Percentiles rank a stretch among this genome's conserved stretches.
Conservation (phyloP, 2,329 filamentous ascomycete species). For the Calonectria pseudoreteaudii region DNA sequence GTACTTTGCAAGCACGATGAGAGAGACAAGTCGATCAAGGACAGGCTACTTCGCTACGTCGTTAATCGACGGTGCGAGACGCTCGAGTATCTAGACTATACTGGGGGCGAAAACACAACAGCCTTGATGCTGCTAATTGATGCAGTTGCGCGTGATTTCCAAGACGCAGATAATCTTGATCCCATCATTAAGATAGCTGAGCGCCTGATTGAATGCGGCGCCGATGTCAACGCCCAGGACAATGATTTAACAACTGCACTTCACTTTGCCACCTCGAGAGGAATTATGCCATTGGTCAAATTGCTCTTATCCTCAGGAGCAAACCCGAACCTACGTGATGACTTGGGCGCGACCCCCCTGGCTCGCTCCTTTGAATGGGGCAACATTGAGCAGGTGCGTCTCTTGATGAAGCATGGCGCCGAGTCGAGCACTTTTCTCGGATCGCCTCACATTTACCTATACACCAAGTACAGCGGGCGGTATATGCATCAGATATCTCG, state of each 20-base stretch:
- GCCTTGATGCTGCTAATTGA: slow-evolving; percentile 32
- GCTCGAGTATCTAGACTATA: neutral
- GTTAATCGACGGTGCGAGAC: slow-evolving; percentile 26
- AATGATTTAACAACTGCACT: slow-evolving; percentile 24
- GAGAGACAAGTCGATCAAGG: neutral
- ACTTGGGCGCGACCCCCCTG: slow-evolving; percentile 22
- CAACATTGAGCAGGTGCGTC: slow-evolving; percentile 1
- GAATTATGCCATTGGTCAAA: neutral
- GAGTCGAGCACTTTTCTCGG: slow-evolving; percentile 19
- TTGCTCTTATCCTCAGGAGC: slow-evolving; percentile 34
- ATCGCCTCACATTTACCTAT: neutral
- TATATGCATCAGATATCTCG: slow-evolving; percentile 14
- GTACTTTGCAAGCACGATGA: neutral
- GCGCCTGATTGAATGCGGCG: slow-evolving; percentile 27
- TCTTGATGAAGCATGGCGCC: slow-evolving; percentile 30
- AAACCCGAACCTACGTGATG: slow-evolving; percentile 27
- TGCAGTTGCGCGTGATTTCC: neutral
- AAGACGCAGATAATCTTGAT: neutral
- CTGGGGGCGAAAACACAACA: neutral
- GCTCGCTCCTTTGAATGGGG: slow-evolving; percentile 5
- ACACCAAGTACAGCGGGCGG: neutral
- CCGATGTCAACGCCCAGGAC: slow-evolving; percentile 34
- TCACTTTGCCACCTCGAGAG: slow-evolving; percentile 17
- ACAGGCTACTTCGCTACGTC: slow-evolving; percentile 25
- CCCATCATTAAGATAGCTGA: slow-evolving; percentile 18